Base-by-base conservation (phyloP, 2,329 filamentous ascomycete genomes). In the Sporothrix variecibatus region DNA sequence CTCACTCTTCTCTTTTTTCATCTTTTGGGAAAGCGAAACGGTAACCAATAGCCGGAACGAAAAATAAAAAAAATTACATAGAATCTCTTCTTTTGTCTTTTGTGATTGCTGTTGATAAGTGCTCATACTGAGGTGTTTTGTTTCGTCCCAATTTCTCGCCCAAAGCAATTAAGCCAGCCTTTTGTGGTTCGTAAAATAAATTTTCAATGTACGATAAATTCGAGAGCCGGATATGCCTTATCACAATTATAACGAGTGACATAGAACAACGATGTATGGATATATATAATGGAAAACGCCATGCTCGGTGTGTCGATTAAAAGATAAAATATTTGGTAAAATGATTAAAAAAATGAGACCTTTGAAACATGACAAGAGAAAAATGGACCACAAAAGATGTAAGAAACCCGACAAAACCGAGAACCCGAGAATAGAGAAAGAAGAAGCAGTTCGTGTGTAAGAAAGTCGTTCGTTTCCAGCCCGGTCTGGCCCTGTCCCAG, bases 1-100 rank as follows among this genome's bases (percentile, higher is more conserved):
- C 11, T 40, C 58, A 26, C 31, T 71, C 65, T 53, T 72, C 67
- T 71, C 43, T 72, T 65, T 58, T 71, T 67, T 67, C 56, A 28
- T 20, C 56, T 46, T 68, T 34, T 34, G 69, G 67, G 69, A 65
- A 70, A 38, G 23, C 40, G 34, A 73, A 60, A 71, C 28, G 38
- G 58, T 46, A 53, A 43, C 28, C 43, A 28, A 31, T 17, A 34
- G 65, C 65, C 65, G 72, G 64, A 60, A 72, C 17, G 6, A 38
- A 49, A 38, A 53, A 23, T 20, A 53, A 53, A 38, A 67, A 53
- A 34, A 23, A 69, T 31, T 15, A 46, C n/a, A 56, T 68, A 68
- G 65, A 68, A 31, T 12, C 43, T 12, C 3, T 49, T 68, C 2
- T 7, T n/a, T 34, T 7, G 34, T 34, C 7, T 34, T 7, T 34